phyloP scores from a whole-genome alignment of 2,329 filamentous ascomycete genomes.

The Furcasterigmium furcatum region DNA sequence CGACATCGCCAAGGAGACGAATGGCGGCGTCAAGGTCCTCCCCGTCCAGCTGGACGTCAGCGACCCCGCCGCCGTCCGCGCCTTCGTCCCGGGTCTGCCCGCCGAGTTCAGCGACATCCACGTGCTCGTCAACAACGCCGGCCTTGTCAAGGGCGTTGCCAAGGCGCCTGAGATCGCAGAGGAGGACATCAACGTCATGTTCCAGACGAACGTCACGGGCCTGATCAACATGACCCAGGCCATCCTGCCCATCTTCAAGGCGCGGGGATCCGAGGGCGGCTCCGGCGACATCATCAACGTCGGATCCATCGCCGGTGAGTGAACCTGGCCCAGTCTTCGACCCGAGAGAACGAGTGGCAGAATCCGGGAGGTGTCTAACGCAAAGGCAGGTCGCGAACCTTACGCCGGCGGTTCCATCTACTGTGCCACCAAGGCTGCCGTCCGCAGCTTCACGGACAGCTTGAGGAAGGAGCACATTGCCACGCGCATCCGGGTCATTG shows the following conservation, averaged over 20 bases:
- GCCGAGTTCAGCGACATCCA: conserved; percentile 82
- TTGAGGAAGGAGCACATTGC: conserved; percentile 80
- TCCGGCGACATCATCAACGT: conserved; percentile 93
- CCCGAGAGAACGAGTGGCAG: no score
- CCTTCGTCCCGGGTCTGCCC: conserved; percentile 71
- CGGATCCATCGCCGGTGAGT: conserved; percentile 76
- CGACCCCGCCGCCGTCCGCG: conserved; percentile 68
- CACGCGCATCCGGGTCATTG: conserved; percentile 78
- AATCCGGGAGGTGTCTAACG: neutral
- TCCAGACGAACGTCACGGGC: conserved; percentile 89
- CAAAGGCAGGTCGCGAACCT: conserved; percentile 61
- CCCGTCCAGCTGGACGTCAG: conserved; percentile 86
- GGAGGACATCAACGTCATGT: conserved; percentile 84
- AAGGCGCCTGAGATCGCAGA: conserved; percentile 79
- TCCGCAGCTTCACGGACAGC: conserved; percentile 79
- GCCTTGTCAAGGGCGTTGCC: conserved; percentile 84
- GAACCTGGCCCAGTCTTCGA: no score
- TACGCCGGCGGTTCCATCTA: conserved; percentile 88
- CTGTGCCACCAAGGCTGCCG: conserved; percentile 88
- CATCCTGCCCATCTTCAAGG: conserved; percentile 77
- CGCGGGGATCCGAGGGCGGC: conserved; percentile 65
- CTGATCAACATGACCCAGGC: conserved; percentile 97
- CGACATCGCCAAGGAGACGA: conserved; percentile 74
- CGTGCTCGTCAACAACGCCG: conserved; percentile 93
- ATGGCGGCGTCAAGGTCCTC: conserved; percentile 75